Evolutionary conservation across 352 stramenopile genomes (phyloP), one percentile per base, ranked within the genome.

Genomic region (Hyaloperonospora brassicae): DNA sequence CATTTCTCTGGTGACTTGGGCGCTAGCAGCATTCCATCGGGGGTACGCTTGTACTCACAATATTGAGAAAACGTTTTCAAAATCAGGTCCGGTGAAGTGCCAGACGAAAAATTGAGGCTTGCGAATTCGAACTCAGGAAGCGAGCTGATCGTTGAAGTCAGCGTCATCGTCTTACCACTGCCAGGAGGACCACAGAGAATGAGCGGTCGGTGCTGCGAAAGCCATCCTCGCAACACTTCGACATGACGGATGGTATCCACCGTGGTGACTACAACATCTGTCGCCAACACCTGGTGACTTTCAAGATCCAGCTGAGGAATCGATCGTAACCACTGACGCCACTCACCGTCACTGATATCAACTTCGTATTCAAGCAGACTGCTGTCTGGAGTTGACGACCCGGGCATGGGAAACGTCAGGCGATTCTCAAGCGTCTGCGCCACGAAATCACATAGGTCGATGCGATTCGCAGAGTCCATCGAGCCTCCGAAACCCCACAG

Each of bases 111-210:
- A 72, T 99, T 99, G 25, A 99, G 84, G 54, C 89, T 98, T 9
- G 95, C 96, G 47, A 99, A 92, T 47, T 98, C 93, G 54, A 99
- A 97, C 49, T 98, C 90, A 40, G 97, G 95, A n/a, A 99, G 84
- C 3, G 87, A 97, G 57, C 96, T 95, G 31, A 99, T 86, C 8
- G 97, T 97, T 27, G 90, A 98, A 2, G 93, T 99, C 38, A 99
- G 71, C 1, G 97, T 99, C 97, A 99, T 99, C 2, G 97, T 99
- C 64, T 99, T 99, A 66, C 97, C 97, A 63, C 82, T 98, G n/a
- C 97, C 97, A 2, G 96, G 96, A 13, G 97, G 97, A 42, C 96
- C 97, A 73, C 96, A 99, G 17, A 99, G 76, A 64, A 99, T 98
- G 0, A 99, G 63, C 31, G 97, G 97, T 27, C 87, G 92, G 55